Conservation (phyloP, 2,329 filamentous ascomycete genomes). For the Fusarium torreyae region DNA sequence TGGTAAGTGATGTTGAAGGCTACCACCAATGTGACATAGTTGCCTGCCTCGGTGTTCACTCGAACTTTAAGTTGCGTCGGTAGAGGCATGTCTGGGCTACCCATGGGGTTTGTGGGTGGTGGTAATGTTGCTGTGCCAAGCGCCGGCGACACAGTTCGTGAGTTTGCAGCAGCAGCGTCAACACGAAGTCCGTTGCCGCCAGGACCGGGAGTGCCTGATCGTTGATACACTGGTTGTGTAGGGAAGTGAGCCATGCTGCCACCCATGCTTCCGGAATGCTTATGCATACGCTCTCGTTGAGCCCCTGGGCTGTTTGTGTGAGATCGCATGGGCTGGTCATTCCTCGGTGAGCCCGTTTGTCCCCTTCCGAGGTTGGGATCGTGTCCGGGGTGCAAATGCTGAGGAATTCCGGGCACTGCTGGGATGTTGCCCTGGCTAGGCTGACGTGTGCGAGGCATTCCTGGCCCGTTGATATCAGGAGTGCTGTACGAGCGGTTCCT, state of each 20-base stretch:
- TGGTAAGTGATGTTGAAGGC: conserved; percentile 96
- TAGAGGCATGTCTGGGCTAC: conserved; percentile 66
- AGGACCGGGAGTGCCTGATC: conserved; percentile 62
- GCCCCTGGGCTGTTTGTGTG: conserved; percentile 80
- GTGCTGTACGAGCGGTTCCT: conserved; percentile 93
- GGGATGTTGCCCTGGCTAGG: conserved; percentile 72
- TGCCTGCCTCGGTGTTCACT: conserved; percentile 87
- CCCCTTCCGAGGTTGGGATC: conserved; percentile 80
- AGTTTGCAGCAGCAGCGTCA: conserved; percentile 57
- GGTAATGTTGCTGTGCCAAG: conserved; percentile 55
- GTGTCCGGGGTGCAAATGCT: conserved; percentile 75
- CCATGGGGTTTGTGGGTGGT: conserved; percentile 48
- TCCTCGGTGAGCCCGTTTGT: conserved; percentile 84
- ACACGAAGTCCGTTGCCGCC: conserved; percentile 57
- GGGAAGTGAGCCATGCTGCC: conserved; percentile 71
- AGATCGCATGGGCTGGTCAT: conserved; percentile 75
- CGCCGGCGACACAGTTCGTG: conserved; percentile 64
- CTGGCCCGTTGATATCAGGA: conserved; percentile 87
- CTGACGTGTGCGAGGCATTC: conserved; percentile 70
- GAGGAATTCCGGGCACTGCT: conserved; percentile 81
- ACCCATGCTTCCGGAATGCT: conserved; percentile 64
- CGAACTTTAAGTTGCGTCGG: conserved; percentile 93
- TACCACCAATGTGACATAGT: conserved; percentile 95
- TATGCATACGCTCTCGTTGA: conserved; percentile 72
- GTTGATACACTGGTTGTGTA: conserved; percentile 66